These are phyloP conservation scores for Insectozyma bohioensis DNA, from an alignment of 1,139 yeast genomes.

Conservation along the genomic window DNA sequence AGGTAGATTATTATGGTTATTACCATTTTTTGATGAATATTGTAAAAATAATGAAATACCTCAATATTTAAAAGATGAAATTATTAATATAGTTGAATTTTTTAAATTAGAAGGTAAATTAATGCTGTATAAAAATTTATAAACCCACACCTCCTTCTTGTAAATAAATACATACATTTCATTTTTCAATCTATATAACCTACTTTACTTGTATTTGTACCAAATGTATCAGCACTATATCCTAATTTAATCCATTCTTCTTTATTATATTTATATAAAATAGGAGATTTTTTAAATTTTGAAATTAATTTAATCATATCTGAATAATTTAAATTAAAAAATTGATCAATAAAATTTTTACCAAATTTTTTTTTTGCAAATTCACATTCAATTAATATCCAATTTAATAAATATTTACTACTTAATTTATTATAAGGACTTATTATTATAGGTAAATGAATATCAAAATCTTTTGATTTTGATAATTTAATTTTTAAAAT, in stretches of 20 bases:
- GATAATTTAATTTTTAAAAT: constrained; percentile 48
- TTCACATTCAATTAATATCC: constrained; percentile 56
- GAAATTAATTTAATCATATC: constrained; percentile 23
- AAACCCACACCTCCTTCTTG: too few species aligned
- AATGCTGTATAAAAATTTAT: too few species aligned
- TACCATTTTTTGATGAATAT: constrained; percentile 37
- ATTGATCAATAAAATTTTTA: constrained; percentile 24
- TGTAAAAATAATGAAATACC: constrained; percentile 12
- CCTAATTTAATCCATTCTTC: constrained; percentile 43
- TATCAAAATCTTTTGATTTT: constrained; percentile 49
- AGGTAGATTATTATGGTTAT: constrained; percentile 41
- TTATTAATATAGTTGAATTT: constrained; percentile 18
- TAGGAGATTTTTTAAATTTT: constrained; percentile 28
- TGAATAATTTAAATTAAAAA: constrained; percentile 24
- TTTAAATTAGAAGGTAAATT: constrained; percentile 30
- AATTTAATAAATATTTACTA: constrained; percentile 45
- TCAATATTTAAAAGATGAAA: constrained; percentile 13
- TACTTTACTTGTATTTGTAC: constrained; percentile 22
- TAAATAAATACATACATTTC: too few species aligned
- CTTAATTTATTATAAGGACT: constrained; percentile 51
- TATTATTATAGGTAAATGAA: constrained; percentile 52
- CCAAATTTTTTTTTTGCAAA: constrained; percentile 40
- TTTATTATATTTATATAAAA: constrained; percentile 29
- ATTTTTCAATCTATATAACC: constrained; percentile 29
- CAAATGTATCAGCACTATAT: constrained; percentile 32